Base-by-base conservation (phyloP, 805 yeast genomes). In the Candida khao-thaluensis region DNA sequence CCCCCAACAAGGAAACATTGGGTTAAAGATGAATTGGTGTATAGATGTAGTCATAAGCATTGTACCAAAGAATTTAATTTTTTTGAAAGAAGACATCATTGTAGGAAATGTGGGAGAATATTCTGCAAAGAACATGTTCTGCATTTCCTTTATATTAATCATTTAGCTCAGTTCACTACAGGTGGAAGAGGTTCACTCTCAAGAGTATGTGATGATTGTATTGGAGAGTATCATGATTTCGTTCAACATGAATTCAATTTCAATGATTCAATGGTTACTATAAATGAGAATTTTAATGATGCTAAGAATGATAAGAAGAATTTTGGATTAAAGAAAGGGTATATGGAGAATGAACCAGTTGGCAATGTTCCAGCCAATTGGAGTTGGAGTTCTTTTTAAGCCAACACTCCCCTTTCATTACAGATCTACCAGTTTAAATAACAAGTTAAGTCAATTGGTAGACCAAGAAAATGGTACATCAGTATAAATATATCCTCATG, bases 91-190 rank as follows among this genome's bases (percentile, higher is more conserved):
- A 73, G 81, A 47, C 95, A 85, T 55, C 95, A 85, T 64, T 85
- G 95, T 57, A 75, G 95, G 38, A 81, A 82, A 56, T 85, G 95
- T 59, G 95, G 95, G 25, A 87, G 84, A 28, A 76, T 85, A 15
- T 85, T 77, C 53, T 85, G 95, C 59, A 77, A 79, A 23, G 78
- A 74, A 44, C 90, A 86, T 59, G 72, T 81, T 3, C 64, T 74
- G 6, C 81, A 78, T 51, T 66, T 66, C 64, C 57, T 77, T 46
- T 70, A 79, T 62, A 67, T 77, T 54, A 67, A 80, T 55, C 65
- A 72, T 52, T 57, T 76, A 60, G 78, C 93, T 24, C 78, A 77
- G 47, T 80, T 79, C 47, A 73, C 80, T 50, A 77, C 82, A 39
- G 87, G 82, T 15, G 81, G 85, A 5, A 64, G 79, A 37, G 91